Evolutionary conservation across 2,329 filamentous ascomycete genomes (phyloP), one percentile per base, ranked within the genome.

Genomic region (Neonectria sp.): DNA sequence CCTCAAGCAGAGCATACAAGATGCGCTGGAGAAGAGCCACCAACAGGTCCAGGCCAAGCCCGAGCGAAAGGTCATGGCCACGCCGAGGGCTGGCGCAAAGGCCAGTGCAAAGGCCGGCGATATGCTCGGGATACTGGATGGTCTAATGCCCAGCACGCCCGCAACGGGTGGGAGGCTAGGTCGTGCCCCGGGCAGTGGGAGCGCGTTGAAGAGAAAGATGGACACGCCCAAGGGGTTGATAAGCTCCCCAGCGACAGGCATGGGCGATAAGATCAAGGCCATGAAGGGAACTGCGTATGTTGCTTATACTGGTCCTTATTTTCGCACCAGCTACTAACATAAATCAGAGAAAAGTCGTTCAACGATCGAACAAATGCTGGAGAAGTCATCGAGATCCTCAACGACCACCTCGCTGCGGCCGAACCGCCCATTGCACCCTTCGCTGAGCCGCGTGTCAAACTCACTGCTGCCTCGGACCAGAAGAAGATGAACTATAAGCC

Each of bases 401-500:
- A 98, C 80, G 85, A 88, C 48, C 90, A 95, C 65, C 87, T 97
- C 33, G 79, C 87, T 15, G 82, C 90, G 1, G 85, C 92, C 33
- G 90, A 94, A 53, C 84, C 92, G 2, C 93, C 92, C 3, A 87
- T 93, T 27, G 91, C 91, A 35, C 92, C 92, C 1, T 93, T 90
- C 71, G 79, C 90, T 12, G 93, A 96, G 79, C 78, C 94, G 17
- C 92, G 96, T 57, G 90, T 98, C 79, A 95, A 93, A 78, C 86
- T 97, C 24, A 95, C 92, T 6, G 93, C 94, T 3, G 93, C 93
- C 67, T 95, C 94, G 1, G 95, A 98, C 78, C 88, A 94, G 76
- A 95, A 95, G 79, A 98, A 97, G 79, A 92, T 98, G 73, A 90
- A 86, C 1, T 99, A 98, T 82, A 96, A 95, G 78, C 93, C 95